These are phyloP conservation scores for Lactifluus rugatus DNA, from an alignment of 768 basidiomycete genomes.

Conservation along the genomic window DNA sequence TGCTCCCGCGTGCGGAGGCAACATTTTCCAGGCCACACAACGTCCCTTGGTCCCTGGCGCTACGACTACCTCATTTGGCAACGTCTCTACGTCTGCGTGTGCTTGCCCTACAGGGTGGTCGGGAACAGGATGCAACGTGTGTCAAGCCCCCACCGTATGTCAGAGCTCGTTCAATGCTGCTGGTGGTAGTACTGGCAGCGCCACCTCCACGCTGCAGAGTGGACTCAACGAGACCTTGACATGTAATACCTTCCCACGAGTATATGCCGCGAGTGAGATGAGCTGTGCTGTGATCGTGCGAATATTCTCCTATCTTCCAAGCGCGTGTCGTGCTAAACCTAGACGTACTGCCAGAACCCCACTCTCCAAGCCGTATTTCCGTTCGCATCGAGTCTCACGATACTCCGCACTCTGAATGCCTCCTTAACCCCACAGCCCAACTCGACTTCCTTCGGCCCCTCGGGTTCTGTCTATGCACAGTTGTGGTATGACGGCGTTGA, in stretches of 20 bases:
- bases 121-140: slow-evolving; percentile 75
- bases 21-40: slow-evolving; percentile 61
- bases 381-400: slow-evolving; percentile 58
- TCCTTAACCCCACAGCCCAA: slow-evolving; percentile 60
- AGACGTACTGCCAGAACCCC: slow-evolving; percentile 63
- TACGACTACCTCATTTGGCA: slow-evolving; percentile 36
- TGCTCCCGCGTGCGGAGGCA: slow-evolving; percentile 68
- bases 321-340: not conserved
- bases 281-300: slow-evolving; percentile 71
- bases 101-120: slow-evolving; percentile 67
- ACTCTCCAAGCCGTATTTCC: slow-evolving; percentile 74
- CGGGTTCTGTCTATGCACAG: slow-evolving; percentile 52
- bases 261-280: slow-evolving; percentile 75
- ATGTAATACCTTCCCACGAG: slow-evolving; percentile 60
- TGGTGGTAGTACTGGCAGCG: slow-evolving; percentile 25
- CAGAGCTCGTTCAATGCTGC: slow-evolving; percentile 46
- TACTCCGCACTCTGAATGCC: slow-evolving; percentile 66
- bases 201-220: slow-evolving; percentile 22
- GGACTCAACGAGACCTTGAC: slow-evolving; percentile 55
- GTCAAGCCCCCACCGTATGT: slow-evolving; percentile 57
- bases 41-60: slow-evolving; percentile 41
- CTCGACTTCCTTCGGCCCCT: slow-evolving; percentile 45
- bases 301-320: not conserved
- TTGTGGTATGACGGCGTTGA: slow-evolving; percentile 74
- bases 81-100: slow-evolving; percentile 60